Evolutionary conservation across 768 basidiomycete species (phyloP).

Genomic region (Mycena crocata): DNA sequence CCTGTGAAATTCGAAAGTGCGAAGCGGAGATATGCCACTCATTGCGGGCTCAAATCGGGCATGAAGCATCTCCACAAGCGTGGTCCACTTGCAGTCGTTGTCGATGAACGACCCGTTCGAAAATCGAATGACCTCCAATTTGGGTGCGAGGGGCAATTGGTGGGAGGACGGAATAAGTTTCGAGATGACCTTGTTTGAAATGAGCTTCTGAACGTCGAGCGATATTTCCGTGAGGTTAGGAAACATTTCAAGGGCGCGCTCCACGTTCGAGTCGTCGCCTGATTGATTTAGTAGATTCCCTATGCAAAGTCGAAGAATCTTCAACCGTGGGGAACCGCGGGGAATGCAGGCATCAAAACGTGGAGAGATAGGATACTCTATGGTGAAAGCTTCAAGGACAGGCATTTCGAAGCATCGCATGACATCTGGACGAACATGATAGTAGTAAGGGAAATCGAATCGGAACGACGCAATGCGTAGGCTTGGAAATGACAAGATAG

Average conservation of each 20-base stretch:
- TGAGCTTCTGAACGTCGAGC: constrained; percentile 8
- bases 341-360: neutral
- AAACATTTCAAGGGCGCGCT: constrained; percentile 2
- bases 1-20: constrained; percentile 9
- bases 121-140: constrained; percentile 34
- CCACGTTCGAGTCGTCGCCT: neutral
- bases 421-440: neutral
- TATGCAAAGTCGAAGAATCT: neutral
- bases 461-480: constrained; percentile 5
- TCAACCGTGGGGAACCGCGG: constrained; percentile 4
- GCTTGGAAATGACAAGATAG: neutral
- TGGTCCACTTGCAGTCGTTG: constrained; percentile 10
- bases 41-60: constrained; percentile 10
- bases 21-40: constrained; percentile 1
- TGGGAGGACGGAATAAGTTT: neutral
- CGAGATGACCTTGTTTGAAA: neutral
- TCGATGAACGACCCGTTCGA: constrained; percentile 8
- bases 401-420: constrained; percentile 14
- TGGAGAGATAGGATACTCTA: neutral
- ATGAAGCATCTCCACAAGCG: constrained; percentile 1
- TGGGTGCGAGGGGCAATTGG: neutral
- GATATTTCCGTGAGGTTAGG: constrained; percentile 11
- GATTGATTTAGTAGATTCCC: too few relatives aligned
- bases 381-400: constrained; percentile 8
- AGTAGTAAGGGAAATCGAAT: too few relatives aligned